Percentiles rank a stretch among this genome's conserved stretches.
Evolutionary conservation across 495 filamentous ascomycete genomes (phyloP).

Genomic region (Hypoxylon trugodes): DNA sequence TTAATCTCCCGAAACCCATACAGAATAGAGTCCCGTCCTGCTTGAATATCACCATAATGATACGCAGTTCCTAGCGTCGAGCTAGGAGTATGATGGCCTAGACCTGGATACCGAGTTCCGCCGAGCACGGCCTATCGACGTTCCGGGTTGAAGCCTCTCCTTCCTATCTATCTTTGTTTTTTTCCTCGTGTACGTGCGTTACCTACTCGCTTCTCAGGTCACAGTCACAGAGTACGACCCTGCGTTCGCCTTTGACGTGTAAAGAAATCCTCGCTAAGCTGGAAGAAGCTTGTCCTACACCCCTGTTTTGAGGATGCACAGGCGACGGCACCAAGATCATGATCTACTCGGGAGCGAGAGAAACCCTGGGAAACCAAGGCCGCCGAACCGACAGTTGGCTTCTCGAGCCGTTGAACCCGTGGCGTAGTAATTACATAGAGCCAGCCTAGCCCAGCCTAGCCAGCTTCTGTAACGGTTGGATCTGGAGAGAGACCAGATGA

Average conservation of each 20-base stretch:
- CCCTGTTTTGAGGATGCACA: conserved; percentile 1
- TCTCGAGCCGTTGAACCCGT: conserved; percentile 33
- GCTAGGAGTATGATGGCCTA: conserved; percentile 10
- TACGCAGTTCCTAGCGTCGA: conserved; percentile 24
- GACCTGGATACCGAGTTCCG: conserved; percentile 24
- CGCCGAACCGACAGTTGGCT: conserved; percentile 14
- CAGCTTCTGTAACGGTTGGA: conserved; percentile 30
- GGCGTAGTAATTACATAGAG: conserved; percentile 37
- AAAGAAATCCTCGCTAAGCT: background rate
- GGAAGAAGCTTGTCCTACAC: background rate
- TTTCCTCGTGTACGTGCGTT: conserved; percentile 8
- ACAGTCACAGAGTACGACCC: conserved; percentile 22
- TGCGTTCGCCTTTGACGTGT: conserved; percentile 13
- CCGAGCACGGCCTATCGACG: conserved; percentile 7
- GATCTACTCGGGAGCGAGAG: conserved; percentile 13
- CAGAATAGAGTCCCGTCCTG: conserved; percentile 19
- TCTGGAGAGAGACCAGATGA: conserved; percentile 32
- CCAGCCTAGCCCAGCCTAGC: conserved; percentile 25
- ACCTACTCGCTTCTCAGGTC: conserved; percentile 16
- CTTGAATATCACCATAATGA: conserved; percentile 12
- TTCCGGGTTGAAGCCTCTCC: conserved; percentile 8
- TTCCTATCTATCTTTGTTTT: conserved; percentile 2
- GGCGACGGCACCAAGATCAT: conserved; percentile 19
- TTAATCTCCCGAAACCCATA: conserved; percentile 39
- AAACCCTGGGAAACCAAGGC: conserved; percentile 13